Evolutionary conservation across 1,284 basidiomycete genomes (phyloP).

Genomic region (Ustilago crameri): DNA sequence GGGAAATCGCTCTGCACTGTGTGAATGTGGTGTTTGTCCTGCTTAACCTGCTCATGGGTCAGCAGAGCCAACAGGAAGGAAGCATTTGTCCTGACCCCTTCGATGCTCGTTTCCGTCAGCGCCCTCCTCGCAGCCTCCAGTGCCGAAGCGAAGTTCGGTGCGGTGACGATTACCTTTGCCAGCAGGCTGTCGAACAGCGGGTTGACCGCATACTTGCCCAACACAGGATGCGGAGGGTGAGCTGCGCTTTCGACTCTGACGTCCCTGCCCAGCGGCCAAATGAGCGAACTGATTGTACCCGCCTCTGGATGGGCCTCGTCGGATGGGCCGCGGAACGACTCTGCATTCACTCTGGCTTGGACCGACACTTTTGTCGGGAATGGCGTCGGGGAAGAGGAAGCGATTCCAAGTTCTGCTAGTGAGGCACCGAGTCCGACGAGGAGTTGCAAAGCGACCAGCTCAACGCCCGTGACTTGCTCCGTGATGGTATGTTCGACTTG

Average conservation of each 20-base stretch:
- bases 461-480: slow-evolving; percentile 29
- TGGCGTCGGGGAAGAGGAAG: neutral
- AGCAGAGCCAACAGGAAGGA: slow-evolving; percentile 33
- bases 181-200: slow-evolving; percentile 53
- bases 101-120: slow-evolving; percentile 23
- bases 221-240: slow-evolving; percentile 24
- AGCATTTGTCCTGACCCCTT: slow-evolving; percentile 38
- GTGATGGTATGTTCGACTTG: slow-evolving; percentile 56
- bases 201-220: slow-evolving; percentile 24
- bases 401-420: slow-evolving; percentile 15
- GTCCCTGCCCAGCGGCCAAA: slow-evolving; percentile 28
- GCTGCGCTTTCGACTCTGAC: slow-evolving; percentile 53
- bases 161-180: slow-evolving; percentile 55
- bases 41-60: slow-evolving; percentile 14
- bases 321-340: slow-evolving; percentile 17
- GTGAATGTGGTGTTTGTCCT: slow-evolving; percentile 21
- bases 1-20: slow-evolving; percentile 19
- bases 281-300: slow-evolving; percentile 24
- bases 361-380: slow-evolving; percentile 20
- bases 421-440: slow-evolving; percentile 25
- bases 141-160: slow-evolving; percentile 19
- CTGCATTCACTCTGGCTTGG: slow-evolving; percentile 48
- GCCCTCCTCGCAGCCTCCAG: slow-evolving; percentile 15
- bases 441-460: slow-evolving; percentile 38
- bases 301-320: slow-evolving; percentile 31